These are phyloP conservation scores for Lolium perenne DNA, from an alignment of 176 grass and related monocot genomes.

Conservation along the genomic window DNA sequence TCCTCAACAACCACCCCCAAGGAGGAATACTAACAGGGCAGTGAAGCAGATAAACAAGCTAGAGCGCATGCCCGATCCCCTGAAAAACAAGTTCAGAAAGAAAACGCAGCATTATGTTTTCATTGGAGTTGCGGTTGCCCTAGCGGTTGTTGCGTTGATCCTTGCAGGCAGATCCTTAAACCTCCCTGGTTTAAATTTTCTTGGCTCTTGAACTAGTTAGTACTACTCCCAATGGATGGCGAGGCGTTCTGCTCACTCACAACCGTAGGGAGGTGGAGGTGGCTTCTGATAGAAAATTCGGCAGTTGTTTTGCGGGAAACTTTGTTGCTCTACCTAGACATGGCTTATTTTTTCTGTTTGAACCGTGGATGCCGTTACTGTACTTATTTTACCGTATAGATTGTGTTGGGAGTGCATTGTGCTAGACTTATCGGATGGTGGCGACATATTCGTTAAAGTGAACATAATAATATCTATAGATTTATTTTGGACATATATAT, in stretches of 20 bases:
- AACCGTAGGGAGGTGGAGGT: slow-evolving; percentile 9
- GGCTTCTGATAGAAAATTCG: slow-evolving; percentile 5
- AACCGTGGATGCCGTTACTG: slow-evolving; percentile 34
- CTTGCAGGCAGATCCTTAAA: slow-evolving; percentile 60
- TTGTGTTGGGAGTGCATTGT: slow-evolving; percentile 52
- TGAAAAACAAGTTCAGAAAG: slow-evolving; percentile 67
- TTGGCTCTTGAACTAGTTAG: slow-evolving; percentile 33
- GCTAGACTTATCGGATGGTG: slow-evolving; percentile 45
- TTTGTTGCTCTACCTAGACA: slow-evolving; percentile 29
- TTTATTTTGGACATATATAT: slow-evolving; percentile 40
- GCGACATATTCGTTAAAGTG: slow-evolving; percentile 56
- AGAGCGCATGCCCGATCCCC: slow-evolving; percentile 65
- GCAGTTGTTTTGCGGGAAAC: slow-evolving; percentile 32
- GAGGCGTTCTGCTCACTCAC: background rate
- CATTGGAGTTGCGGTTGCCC: slow-evolving; percentile 38
- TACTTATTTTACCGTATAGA: slow-evolving; percentile 52
- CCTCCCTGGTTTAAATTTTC: slow-evolving; percentile 47
- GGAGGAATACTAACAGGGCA: slow-evolving; percentile 42
- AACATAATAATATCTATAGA: slow-evolving; percentile 52
- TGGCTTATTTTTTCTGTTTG: slow-evolving; percentile 25
- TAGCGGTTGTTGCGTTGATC: slow-evolving; percentile 62
- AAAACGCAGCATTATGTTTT: slow-evolving; percentile 71
- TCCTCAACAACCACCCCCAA: slow-evolving; percentile 25
- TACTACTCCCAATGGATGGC: slow-evolving; percentile 19
- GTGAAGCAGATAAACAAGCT: slow-evolving; percentile 70